phyloP scores from a whole-genome alignment of 805 yeast genomes.

The Cyberlindnera subsufficiens region DNA sequence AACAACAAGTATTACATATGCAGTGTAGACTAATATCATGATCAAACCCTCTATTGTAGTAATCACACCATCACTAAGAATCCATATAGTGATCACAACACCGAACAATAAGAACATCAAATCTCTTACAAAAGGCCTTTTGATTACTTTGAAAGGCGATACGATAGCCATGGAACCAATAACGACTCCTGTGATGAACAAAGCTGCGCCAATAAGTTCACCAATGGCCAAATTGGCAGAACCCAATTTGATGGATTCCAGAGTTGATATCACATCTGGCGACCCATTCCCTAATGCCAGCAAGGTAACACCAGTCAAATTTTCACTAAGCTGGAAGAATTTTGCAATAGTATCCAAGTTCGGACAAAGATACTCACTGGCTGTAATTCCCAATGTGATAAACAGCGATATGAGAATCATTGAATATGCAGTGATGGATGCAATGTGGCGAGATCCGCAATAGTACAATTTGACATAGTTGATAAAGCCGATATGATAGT shows the following conservation, averaged over 20 bases:
- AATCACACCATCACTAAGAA: slow-evolving; percentile 56
- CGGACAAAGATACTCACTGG: slow-evolving; percentile 81
- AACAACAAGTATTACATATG: slow-evolving; percentile 49
- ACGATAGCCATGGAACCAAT: slow-evolving; percentile 74
- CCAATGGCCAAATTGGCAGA: slow-evolving; percentile 79
- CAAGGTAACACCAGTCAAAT: slow-evolving; percentile 80
- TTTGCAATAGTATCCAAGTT: slow-evolving; percentile 67
- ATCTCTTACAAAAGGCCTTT: slow-evolving; percentile 28
- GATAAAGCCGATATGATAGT: slow-evolving; percentile 22
- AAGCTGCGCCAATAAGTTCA: slow-evolving; percentile 87
- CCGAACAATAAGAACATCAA: slow-evolving; percentile 53
- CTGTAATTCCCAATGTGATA: slow-evolving; percentile 68
- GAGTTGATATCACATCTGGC: slow-evolving; percentile 84
- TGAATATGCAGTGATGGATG: slow-evolving; percentile 4
- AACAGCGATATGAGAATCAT: slow-evolving; percentile 38
- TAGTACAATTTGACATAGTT: slow-evolving; percentile 19
- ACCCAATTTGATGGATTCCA: slow-evolving; percentile 68
- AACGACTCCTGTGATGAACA: slow-evolving; percentile 78
- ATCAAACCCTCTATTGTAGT: slow-evolving; percentile 46
- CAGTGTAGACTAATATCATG: slow-evolving; percentile 50
- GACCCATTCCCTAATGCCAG: slow-evolving; percentile 91
- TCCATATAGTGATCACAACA: slow-evolving; percentile 42
- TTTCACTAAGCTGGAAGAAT: slow-evolving; percentile 62
- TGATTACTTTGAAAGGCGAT: slow-evolving; percentile 58
- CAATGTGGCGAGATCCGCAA: slow-evolving; percentile 7